Conservation (phyloP, 2,329 filamentous ascomycete genomes). For the Ilyonectria sp. region DNA sequence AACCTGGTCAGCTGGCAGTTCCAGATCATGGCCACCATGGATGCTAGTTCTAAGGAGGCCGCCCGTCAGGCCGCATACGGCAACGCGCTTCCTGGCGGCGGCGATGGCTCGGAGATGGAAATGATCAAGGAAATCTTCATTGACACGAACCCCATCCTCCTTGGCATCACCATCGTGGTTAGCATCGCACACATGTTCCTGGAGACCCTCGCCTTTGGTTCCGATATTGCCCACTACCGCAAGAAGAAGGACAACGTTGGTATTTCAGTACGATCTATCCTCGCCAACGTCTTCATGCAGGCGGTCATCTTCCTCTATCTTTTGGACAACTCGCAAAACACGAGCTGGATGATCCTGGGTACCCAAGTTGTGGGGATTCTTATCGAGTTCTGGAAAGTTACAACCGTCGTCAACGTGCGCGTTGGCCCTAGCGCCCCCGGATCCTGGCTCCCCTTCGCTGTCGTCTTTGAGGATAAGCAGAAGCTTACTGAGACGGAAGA, state of each 20-base stretch:
- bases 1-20: conserved; percentile 94
- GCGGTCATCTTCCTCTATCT: conserved; percentile 95
- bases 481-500: conserved; percentile 94
- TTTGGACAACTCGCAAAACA: conserved; percentile 97
- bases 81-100: conserved; percentile 78
- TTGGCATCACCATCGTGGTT: conserved; percentile 87
- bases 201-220: conserved; percentile 96
- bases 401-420: conserved; percentile 92
- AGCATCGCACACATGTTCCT: conserved; percentile 94
- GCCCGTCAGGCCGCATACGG: conserved; percentile 84
- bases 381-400: conserved; percentile 91
- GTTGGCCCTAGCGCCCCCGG: conserved; percentile 78
- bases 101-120: conserved; percentile 94
- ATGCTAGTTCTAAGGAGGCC: conserved; percentile 88
- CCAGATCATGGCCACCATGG: conserved; percentile 85
- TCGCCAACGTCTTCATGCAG: conserved; percentile 99
- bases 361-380: conserved; percentile 87
- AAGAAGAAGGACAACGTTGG: conserved; percentile 99
- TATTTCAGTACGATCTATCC: conserved; percentile 94
- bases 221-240: conserved; percentile 96
- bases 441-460: conserved; percentile 82
- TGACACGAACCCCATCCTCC: conserved; percentile 93
- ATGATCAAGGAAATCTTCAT: conserved; percentile 97
- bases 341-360: conserved; percentile 98
- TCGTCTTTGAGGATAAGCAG: conserved; percentile 97